Percentiles rank a stretch among this genome's conserved stretches.
These are phyloP conservation scores for Penicillium flavigenum DNA, from an alignment of 495 filamentous ascomycete species.

Conservation along the genomic window DNA sequence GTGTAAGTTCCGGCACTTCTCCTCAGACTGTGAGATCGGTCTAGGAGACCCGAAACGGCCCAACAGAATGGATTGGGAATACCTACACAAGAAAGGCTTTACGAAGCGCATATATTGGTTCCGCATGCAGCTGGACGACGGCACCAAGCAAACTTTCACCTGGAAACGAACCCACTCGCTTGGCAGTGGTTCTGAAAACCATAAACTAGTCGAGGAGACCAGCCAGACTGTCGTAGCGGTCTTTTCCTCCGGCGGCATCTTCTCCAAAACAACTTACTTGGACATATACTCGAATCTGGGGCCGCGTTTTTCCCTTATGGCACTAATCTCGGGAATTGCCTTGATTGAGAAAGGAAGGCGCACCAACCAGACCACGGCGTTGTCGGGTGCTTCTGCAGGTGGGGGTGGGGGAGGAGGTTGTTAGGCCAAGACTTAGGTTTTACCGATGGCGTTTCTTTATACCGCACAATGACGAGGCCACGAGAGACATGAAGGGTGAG, in stretches of 20 bases:
- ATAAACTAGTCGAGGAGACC: slow-evolving; percentile 35
- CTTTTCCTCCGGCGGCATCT: slow-evolving; percentile 24
- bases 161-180: slow-evolving; percentile 39
- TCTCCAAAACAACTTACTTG: slow-evolving; percentile 16
- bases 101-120: slow-evolving; percentile 27
- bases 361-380: not conserved
- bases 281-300: slow-evolving; percentile 24
- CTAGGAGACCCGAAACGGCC: slow-evolving; percentile 29
- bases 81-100: slow-evolving; percentile 26
- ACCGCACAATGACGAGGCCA: slow-evolving; percentile 2
- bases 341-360: slow-evolving; percentile 23
- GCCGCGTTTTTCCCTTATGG: slow-evolving; percentile 20
- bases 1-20: slow-evolving; percentile 39
- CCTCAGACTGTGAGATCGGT: slow-evolving; percentile 33
- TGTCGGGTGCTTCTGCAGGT: slow-evolving; percentile 1
- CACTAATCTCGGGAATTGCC: slow-evolving; percentile 25
- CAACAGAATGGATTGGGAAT: slow-evolving; percentile 27
- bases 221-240: slow-evolving; percentile 30
- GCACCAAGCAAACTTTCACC: slow-evolving; percentile 21
- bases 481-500: not conserved
- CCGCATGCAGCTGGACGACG: slow-evolving; percentile 21
- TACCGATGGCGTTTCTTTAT: slow-evolving; percentile 1
- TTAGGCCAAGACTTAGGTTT: slow-evolving; percentile 9
- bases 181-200: slow-evolving; percentile 22
- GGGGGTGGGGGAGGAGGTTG: slow-evolving; percentile 5